These are phyloP conservation scores for Penicillium verrucosum DNA, from an alignment of 2,329 filamentous ascomycete genomes.

Conservation along the genomic window DNA sequence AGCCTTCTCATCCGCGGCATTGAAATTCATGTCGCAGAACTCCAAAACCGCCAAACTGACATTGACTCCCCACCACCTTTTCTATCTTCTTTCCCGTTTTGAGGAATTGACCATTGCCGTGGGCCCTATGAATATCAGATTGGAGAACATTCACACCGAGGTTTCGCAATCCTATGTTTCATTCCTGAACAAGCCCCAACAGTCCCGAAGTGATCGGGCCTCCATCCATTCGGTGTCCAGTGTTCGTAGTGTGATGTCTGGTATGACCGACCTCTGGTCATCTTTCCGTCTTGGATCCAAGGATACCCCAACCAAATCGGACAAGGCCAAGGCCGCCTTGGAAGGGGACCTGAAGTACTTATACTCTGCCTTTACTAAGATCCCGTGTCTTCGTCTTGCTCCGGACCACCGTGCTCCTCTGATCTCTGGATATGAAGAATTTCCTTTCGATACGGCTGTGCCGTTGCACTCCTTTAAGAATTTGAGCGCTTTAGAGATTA, in stretches of 20 bases:
- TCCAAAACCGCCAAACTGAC: conserved; percentile 89
- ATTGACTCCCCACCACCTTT: conserved; percentile 91
- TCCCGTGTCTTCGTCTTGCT: conserved; percentile 82
- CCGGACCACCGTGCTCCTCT: conserved; percentile 90
- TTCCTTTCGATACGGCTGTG: conserved; percentile 95
- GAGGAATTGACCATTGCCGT: conserved; percentile 88
- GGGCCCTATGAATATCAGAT: conserved; percentile 90
- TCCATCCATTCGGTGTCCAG: conserved; percentile 96
- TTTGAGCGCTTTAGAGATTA: conserved; percentile 86
- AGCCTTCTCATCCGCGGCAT: conserved; percentile 78
- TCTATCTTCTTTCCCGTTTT: conserved; percentile 92
- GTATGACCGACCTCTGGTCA: conserved; percentile 90
- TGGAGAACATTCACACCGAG: conserved; percentile 91
- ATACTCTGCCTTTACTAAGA: conserved; percentile 98
- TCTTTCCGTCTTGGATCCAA: conserved; percentile 78
- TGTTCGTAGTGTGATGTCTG: conserved; percentile 94
- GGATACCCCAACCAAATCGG: conserved; percentile 75
- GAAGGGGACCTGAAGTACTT: conserved; percentile 90
- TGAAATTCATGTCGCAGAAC: conserved; percentile 79
- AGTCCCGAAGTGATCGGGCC: conserved; percentile 78
- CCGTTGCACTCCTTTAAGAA: conserved; percentile 98
- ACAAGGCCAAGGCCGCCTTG: conserved; percentile 82
- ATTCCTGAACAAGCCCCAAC: conserved; percentile 80
- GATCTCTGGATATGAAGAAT: conserved; percentile 93
- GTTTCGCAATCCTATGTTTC: conserved; percentile 88